Base-by-base conservation (phyloP, 2,329 filamentous ascomycete species). In the Fusarium equiseti region DNA sequence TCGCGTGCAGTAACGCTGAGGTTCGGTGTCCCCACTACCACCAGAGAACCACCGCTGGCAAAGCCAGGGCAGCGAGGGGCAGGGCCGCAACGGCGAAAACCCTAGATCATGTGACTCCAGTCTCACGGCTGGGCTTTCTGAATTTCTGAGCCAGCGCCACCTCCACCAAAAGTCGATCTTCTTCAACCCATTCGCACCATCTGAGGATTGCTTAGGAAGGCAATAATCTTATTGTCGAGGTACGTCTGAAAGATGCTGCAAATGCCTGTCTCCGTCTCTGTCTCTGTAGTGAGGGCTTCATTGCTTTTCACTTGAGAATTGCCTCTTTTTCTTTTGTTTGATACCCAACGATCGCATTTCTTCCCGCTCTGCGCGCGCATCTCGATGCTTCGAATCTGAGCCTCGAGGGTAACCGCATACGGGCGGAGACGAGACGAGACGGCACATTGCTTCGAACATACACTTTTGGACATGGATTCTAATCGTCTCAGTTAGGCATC, bases 161-260 rank as follows among this genome's bases (percentile, higher is more conserved):
- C 75, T 76, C 77, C 76, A 74, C 67, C 66, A 64, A 66, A 59
- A 59, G 60, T 44, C 59, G 71, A 73, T 61, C 69, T 72, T 77
- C 73, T 76, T 75, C 77, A 77, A 78, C 77, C 64, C 74, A 76
- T 54, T 68, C 79, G 79, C 81, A 82, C 80, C 83, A 86, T 87
- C 85, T 86, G 82, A 86, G 82, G 81, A 85, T 84, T 88, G 86
- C 86, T 88, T 87, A 88, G 86, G 86, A 88, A 84, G 86, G 85
- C 86, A 88, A 84, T 86, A 82, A 76, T 57, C 75, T 78, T 84
- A 86, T 87, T 88, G 86, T 88, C 86, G 86, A 88, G 86, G 86
- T 88, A 88, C 77, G 86, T 88, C 83, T 84, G 80, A 82, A 81
- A 81, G 83, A 86, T 86, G 83, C 80, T 83, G 81, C 79, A 77